Base-by-base conservation (phyloP, 345 rosid genomes). In the Eutrema japonicum region DNA sequence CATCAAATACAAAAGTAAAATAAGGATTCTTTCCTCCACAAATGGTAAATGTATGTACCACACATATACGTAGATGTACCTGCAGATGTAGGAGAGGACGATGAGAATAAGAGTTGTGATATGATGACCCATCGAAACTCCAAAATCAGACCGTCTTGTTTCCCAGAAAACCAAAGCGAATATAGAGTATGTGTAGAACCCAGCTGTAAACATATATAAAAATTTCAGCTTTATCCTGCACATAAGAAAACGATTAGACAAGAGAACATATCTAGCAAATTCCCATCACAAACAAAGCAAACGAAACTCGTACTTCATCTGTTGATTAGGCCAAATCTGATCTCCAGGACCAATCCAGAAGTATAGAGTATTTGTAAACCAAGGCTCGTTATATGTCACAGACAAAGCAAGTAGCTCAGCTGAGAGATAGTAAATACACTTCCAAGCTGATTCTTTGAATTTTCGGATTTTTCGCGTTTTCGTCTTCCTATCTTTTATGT, bases 371-470 rank as follows among this genome's bases (percentile, higher is more conserved):
- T 85, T 81, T 22, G 79, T 85, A 74, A 95, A 95, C 97, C 97
- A 95, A 51, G 96, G 97, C 64, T 95, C 97, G 63, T 84, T 53
- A 66, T 87, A 88, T 37, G 96, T 84, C 30, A 92, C 96, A 69
- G 75, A 83, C 29, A 92, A 83, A 74, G 84, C 97, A 59, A 95
- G 75, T 66, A 92, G 3, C 82, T 90, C 97, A 12, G 96, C 96
- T 51, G 97, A 92, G 7, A 92, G 87, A 75, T 69, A 95, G 76
- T 95, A 95, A 33, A 90, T 54, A 71, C 83, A 92, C 79, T 95
- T 95, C 99, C 99, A 92, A 22, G 97, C 97, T 3, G 99, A 95
- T 81, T 95, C 99, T 83, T 95, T 95, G 74, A 95, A 95, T 75
- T 95, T 95, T 61, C 81, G 52, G 35, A 89, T 72, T 79, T 79